These are phyloP conservation scores for Tulasnella sp. DNA, from an alignment of 768 basidiomycete genomes.

Conservation along the genomic window DNA sequence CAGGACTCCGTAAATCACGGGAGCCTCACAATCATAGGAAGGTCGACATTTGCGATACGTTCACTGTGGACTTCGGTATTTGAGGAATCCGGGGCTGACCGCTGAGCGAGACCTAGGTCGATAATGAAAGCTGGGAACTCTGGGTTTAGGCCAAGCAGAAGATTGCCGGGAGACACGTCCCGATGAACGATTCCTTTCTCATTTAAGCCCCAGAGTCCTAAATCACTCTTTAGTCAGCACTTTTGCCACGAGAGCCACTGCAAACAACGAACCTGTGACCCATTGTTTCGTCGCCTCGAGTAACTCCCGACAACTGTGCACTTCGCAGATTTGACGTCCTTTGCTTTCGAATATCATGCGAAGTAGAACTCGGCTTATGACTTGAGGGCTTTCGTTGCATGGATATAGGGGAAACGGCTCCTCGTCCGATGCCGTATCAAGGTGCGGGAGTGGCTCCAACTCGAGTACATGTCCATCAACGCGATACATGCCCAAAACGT, in stretches of 20 bases:
- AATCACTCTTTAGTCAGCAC: not conserved
- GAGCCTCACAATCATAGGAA: not conserved
- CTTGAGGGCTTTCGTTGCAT: not conserved
- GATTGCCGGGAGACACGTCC: not conserved
- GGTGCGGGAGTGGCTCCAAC: not conserved
- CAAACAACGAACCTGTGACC: not conserved
- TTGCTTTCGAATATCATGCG: not conserved
- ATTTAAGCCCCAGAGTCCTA: not conserved
- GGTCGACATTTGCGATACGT: not conserved
- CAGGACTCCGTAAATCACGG: not conserved
- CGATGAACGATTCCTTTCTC: not conserved
- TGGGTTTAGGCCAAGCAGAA: not conserved
- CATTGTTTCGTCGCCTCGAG: not conserved
- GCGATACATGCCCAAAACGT: not conserved
- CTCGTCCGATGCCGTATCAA: not conserved
- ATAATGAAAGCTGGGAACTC: not conserved
- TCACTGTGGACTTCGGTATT: not conserved
- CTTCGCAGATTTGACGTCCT: not conserved
- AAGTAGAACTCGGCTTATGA: not conserved
- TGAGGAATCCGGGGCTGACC: not conserved
- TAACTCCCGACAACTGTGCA: not conserved
- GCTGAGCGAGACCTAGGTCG: not conserved
- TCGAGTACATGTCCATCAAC: too few species aligned
- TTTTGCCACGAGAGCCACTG: not conserved
- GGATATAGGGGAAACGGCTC: not conserved